Evolutionary conservation across 345 rosid genomes (phyloP).

Genomic region (Gossypium thurberi): DNA sequence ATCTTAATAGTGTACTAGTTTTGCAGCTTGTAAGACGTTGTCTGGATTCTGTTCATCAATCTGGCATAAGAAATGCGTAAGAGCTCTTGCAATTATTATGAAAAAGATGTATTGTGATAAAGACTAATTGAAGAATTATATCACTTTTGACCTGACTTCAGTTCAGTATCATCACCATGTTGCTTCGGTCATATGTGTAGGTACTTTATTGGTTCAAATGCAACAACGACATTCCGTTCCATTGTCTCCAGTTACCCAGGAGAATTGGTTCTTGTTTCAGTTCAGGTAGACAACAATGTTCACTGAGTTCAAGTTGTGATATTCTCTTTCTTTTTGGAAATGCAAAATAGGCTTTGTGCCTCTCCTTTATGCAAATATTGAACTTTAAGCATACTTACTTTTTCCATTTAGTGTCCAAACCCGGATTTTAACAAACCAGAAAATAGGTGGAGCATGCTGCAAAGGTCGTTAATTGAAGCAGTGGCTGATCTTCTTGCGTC

Average conservation of each 20-base stretch:
- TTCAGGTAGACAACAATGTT: slow-evolving; percentile 36
- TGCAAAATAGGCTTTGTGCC: background rate
- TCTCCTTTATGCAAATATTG: background rate
- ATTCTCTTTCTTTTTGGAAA: background rate
- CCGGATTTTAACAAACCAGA: slow-evolving; percentile 62
- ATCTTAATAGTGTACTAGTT: background rate
- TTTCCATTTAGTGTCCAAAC: slow-evolving; percentile 48
- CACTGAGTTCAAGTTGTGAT: background rate
- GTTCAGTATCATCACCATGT: background rate
- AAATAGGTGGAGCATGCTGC: slow-evolving; percentile 66
- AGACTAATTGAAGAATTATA: background rate
- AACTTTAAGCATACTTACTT: background rate
- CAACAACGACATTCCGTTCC: slow-evolving; percentile 51
- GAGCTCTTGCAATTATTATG: slow-evolving; percentile 1
- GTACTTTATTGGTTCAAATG: slow-evolving; percentile 55
- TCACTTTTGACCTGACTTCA: background rate
- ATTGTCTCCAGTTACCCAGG: slow-evolving; percentile 58
- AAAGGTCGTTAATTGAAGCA: slow-evolving; percentile 55
- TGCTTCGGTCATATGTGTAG: slow-evolving; percentile 22
- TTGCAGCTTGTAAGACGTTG: slow-evolving; percentile 50
- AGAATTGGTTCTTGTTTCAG: slow-evolving; percentile 43
- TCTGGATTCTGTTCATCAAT: slow-evolving; percentile 34
- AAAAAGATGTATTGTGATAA: background rate
- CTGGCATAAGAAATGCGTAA: slow-evolving; percentile 46
- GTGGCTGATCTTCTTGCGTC: slow-evolving; percentile 43